These are phyloP conservation scores for Desmodesmus armatus DNA, from an alignment of 139 green algal species.

Conservation along the genomic window DNA sequence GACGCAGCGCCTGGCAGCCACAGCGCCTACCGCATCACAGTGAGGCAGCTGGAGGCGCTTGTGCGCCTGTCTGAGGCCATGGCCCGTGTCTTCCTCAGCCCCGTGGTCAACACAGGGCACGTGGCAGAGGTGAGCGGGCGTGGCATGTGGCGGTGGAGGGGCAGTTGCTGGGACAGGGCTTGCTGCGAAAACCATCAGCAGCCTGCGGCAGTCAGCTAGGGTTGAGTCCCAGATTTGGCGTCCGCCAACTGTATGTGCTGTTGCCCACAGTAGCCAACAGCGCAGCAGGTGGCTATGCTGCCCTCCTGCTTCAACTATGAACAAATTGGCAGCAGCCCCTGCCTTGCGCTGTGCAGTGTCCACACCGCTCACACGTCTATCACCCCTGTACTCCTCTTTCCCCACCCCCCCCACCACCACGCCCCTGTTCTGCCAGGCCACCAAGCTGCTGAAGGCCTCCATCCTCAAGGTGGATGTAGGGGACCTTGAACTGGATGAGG, in stretches of 20 bases:
- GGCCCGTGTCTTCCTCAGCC: slow-evolving; percentile 60
- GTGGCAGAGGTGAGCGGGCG: slow-evolving; percentile 63
- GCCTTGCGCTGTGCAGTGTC: no score
- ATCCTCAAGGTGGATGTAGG: slow-evolving; percentile 88
- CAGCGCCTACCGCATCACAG: slow-evolving; percentile 92
- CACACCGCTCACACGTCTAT: neutral
- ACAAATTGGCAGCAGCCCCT: no score
- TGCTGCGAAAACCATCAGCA: neutral
- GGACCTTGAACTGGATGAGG: slow-evolving; percentile 85
- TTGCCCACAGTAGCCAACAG: no score
- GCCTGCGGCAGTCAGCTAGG: no score
- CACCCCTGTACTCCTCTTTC: no score
- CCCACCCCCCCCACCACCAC: no score
- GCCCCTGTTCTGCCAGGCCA: no score
- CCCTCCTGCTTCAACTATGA: no score
- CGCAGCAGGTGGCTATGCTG: no score
- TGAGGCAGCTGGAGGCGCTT: slow-evolving; percentile 96
- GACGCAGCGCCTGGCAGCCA: slow-evolving; percentile 87
- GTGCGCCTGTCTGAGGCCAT: slow-evolving; percentile 76
- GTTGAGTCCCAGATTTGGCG: no score
- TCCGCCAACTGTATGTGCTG: no score
- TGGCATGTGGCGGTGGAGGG: neutral
- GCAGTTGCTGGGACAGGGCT: neutral
- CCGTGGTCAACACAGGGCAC: slow-evolving; percentile 55
- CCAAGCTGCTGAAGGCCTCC: slow-evolving; percentile 87